These are phyloP conservation scores for Cucumis cinereus DNA, from an alignment of 306 rosid genomes.

Conservation along the genomic window DNA sequence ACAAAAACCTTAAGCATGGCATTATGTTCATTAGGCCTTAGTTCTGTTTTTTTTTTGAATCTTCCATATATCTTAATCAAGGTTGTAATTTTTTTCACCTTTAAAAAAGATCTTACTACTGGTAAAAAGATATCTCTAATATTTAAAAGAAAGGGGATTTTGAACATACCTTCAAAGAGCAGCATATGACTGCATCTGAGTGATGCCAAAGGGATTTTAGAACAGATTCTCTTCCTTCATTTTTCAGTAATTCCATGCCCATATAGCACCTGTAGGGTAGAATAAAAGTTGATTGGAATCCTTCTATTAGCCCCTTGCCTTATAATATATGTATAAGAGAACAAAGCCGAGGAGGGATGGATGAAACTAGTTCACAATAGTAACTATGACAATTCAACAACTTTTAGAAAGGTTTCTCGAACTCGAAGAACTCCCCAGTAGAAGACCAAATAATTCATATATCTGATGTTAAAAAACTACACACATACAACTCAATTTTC, in stretches of 20 bases:
- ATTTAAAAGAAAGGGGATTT: not conserved
- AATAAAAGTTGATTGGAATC: conserved; percentile 11
- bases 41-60: not conserved
- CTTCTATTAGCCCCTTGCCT: conserved; percentile 8
- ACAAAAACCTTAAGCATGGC: not conserved
- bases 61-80: not conserved
- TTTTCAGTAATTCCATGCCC: conserved; percentile 74
- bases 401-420: no score
- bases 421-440: no score
- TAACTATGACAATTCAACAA: not conserved
- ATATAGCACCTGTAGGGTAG: conserved; percentile 55
- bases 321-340: not conserved
- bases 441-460: no score
- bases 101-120: not conserved
- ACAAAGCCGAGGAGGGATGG: not conserved
- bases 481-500: no score
- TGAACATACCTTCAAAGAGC: conserved; percentile 62
- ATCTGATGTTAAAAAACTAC: no score
- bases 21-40: not conserved
- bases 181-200: conserved; percentile 81
- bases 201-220: conserved; percentile 95
- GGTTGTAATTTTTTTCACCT: not conserved
- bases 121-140: not conserved
- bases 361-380: not conserved
- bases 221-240: conserved; percentile 64